phyloP scores from a whole-genome alignment of 2,329 filamentous ascomycete species.

The Paecilomyces sp. region DNA sequence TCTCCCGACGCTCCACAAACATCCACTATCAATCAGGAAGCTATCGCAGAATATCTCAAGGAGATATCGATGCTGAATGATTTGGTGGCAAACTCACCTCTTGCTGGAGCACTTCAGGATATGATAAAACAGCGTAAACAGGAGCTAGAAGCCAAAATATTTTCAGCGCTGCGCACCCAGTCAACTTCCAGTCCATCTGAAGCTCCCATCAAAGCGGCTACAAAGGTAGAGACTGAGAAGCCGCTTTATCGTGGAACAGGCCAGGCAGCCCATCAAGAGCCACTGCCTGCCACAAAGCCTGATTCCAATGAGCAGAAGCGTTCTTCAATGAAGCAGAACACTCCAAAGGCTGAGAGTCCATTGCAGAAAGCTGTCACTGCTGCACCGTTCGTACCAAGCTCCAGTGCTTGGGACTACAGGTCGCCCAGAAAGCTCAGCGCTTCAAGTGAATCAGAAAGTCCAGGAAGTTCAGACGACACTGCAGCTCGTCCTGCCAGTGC shows the following conservation, averaged over 20 bases:
- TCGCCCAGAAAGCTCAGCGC: slow-evolving; percentile 2
- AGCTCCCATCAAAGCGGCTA: not conserved
- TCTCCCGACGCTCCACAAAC: not conserved
- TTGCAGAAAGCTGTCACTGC: slow-evolving; percentile 7
- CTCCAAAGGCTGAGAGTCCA: not conserved
- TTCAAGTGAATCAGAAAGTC: slow-evolving; percentile 4
- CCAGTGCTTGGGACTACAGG: slow-evolving; percentile 5
- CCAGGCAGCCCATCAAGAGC: not conserved
- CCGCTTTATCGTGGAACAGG: not conserved
- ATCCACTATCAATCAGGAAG: not conserved
- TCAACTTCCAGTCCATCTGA: not conserved
- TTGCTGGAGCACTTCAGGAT: slow-evolving; percentile 5
- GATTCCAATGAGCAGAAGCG: not conserved
- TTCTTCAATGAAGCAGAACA: not conserved
- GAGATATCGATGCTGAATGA: slow-evolving; percentile 15
- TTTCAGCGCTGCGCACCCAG: not conserved
- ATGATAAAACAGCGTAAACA: slow-evolving; percentile 11
- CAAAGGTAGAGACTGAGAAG: not conserved
- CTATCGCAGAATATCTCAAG: slow-evolving; percentile 4
- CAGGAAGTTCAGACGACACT: not conserved
- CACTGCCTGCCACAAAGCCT: not conserved
- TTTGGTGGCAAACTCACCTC: slow-evolving; percentile 8
- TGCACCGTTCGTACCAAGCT: slow-evolving; percentile 6
- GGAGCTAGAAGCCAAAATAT: slow-evolving; percentile 9
- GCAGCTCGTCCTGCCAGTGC: not conserved